Base-by-base conservation (phyloP, 768 basidiomycete genomes). In the Roridomyces roridus region DNA sequence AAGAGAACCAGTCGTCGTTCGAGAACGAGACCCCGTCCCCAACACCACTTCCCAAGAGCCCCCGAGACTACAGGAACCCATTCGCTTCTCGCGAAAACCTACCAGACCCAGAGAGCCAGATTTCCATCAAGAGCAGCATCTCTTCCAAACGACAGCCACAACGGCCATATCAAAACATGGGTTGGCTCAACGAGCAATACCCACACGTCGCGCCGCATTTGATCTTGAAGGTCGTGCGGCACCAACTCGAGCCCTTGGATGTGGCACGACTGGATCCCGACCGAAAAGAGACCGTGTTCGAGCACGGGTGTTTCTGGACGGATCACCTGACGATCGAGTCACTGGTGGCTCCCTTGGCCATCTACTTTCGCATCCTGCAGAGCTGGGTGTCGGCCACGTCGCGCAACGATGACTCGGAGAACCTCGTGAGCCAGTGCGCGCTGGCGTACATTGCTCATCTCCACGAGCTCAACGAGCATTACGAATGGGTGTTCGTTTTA, bases 291-390 rank as follows among this genome's bases (percentile, higher is more conserved):
- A 49, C 46, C 8, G 17, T 25, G 34, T 57, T 46, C 31, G 49
- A 20, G 39, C 17, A 9, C 12, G 56, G 49, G 8, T 51, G 56
- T 23, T 43, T 45, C 50, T 26, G 23, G 25, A 11, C 28, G 15
- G 41, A 47, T 24, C 51, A 58, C 26, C 57, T 39, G 46, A 28
- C 50, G 9, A 21, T 58, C 37, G 34, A 52, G 7, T 41, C 45
- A 10, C 24, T 58, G 18, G 23, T 58, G 44, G 21, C 31, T 24
- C 57, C 57, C 3, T 20, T 58, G 29, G 28, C n/a, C 31, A 2
- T 48, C 14, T 58, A 58, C 40, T 58, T 58, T 26, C 35, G 45
- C 24, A 40, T 58, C 20, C 45, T 52, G 6, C 50, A 48, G 25
- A 39, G 50, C 14, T 44, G 48, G 26, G 35, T 47, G 7, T 20